Evolutionary conservation across 176 grass and related monocot genomes (phyloP).

Genomic region (Ensete ventricosum): DNA sequence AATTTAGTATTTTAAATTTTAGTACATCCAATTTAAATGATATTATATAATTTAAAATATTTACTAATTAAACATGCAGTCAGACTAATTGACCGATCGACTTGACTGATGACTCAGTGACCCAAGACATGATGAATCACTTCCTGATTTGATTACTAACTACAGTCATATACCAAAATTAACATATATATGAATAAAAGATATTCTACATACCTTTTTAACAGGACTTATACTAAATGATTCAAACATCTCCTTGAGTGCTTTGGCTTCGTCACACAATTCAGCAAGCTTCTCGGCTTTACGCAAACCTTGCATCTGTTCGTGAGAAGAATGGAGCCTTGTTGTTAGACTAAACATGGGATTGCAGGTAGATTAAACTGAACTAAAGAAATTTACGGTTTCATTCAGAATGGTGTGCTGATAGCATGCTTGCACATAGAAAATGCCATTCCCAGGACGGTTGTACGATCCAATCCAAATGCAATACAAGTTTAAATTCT

Average conservation of each 20-base stretch:
- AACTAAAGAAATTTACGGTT: not conserved
- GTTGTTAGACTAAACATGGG: constrained; percentile 7
- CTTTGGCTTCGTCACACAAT: constrained; percentile 38
- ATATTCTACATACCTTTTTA: constrained; percentile 29
- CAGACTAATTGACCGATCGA: too few relatives aligned
- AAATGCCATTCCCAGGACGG: not conserved
- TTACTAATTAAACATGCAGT: too few relatives aligned
- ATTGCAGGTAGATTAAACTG: constrained; percentile 8
- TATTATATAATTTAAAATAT: too few relatives aligned
- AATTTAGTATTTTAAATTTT: too few relatives aligned
- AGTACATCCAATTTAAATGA: too few relatives aligned
- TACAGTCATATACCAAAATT: not conserved
- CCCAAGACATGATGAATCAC: not conserved
- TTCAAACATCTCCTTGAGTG: constrained; percentile 32
- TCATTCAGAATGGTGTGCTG: not conserved
- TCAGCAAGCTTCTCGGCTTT: constrained; percentile 28
- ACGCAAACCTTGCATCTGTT: constrained; percentile 36
- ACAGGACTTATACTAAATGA: constrained; percentile 39
- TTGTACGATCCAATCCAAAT: not conserved
- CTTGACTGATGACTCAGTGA: not conserved
- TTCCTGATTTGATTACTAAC: not conserved
- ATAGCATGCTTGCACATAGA: not conserved
- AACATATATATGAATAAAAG: constrained; percentile 1
- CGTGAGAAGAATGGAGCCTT: constrained; percentile 4
- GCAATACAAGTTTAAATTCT: not conserved